A percentile compares a stretch with the other conserved stretches of the same genome.
These are phyloP conservation scores for Colletotrichum camelliae DNA, from an alignment of 2,329 filamentous ascomycete species.

Conservation along the genomic window DNA sequence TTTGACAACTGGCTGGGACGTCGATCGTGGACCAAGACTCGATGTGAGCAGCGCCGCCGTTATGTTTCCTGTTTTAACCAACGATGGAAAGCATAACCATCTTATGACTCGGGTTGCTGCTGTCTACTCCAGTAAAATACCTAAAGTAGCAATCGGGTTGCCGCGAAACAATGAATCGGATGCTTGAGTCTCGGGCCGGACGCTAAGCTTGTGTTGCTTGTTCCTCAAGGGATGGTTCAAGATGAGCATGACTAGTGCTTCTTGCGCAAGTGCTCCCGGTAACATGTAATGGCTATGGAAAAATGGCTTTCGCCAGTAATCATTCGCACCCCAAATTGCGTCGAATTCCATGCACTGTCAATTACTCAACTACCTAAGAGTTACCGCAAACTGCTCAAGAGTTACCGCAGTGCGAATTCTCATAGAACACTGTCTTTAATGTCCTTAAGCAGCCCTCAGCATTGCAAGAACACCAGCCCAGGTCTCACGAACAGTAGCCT, in stretches of 20 bases:
- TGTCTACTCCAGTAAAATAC: fast-evolving
- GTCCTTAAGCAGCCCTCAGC: constrained; percentile 42
- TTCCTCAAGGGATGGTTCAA: neutral
- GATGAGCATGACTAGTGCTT: neutral
- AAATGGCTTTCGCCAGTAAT: too few relatives aligned
- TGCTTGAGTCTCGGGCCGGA: neutral
- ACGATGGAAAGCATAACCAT: neutral
- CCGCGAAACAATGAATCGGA: neutral
- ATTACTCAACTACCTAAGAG: too few relatives aligned
- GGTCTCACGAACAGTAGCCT: constrained; percentile 20
- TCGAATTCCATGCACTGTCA: too few relatives aligned
- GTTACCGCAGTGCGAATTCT: too few relatives aligned
- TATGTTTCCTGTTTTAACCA: neutral
- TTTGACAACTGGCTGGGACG: neutral
- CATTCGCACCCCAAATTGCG: too few relatives aligned
- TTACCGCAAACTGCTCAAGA: too few relatives aligned
- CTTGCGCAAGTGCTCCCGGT: fast-evolving
- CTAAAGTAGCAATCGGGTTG: fast-evolving
- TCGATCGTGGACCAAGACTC: fast-evolving
- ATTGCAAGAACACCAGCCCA: constrained; percentile 24
- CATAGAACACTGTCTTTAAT: neutral
- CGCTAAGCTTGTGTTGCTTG: neutral
- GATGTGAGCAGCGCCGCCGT: neutral
- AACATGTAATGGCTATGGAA: neutral
- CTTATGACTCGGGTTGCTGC: neutral